Conservation (phyloP, 2,329 filamentous ascomycete species). For the Zymoseptoria tritici region DNA sequence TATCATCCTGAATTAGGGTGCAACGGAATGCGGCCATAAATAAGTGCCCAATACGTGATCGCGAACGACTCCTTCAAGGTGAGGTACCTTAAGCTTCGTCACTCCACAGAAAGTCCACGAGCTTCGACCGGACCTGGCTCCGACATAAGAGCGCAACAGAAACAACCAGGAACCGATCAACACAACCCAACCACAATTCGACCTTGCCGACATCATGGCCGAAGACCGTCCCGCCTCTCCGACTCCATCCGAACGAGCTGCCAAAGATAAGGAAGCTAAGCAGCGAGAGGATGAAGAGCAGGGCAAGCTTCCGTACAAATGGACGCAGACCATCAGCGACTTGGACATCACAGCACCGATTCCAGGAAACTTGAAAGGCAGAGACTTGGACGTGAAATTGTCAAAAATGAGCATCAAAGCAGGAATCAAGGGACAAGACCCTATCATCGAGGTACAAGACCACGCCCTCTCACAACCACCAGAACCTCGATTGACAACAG, state of each 20-base stretch:
- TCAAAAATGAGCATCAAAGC: conserved; percentile 71
- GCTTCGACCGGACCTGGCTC: background rate
- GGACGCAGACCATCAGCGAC: conserved; percentile 87
- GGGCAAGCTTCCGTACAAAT: conserved; percentile 88
- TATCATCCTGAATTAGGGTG: background rate
- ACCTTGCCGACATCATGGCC: conserved; percentile 10
- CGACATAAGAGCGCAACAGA: background rate
- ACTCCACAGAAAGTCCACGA: background rate
- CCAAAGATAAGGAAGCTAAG: conserved; percentile 50
- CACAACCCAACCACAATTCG: background rate
- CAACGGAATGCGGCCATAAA: background rate
- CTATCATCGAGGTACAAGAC: conserved; percentile 64
- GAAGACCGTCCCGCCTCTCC: conserved; percentile 35
- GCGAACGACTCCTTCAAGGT: background rate
- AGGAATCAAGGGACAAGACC: conserved; percentile 79
- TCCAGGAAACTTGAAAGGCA: conserved; percentile 73
- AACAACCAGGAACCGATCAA: background rate
- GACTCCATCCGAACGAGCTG: conserved; percentile 47
- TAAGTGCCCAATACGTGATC: background rate
- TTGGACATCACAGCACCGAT: conserved; percentile 72
- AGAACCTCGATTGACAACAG: background rate
- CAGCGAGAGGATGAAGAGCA: conserved; percentile 81
- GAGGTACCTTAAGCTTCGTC: background rate
- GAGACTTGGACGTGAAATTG: conserved; percentile 75
- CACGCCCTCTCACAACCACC: background rate